Percentiles rank a stretch among this genome's conserved stretches.
These are phyloP conservation scores for Penicillium roqueforti DNA, from an alignment of 495 filamentous ascomycete species.

Conservation along the genomic window DNA sequence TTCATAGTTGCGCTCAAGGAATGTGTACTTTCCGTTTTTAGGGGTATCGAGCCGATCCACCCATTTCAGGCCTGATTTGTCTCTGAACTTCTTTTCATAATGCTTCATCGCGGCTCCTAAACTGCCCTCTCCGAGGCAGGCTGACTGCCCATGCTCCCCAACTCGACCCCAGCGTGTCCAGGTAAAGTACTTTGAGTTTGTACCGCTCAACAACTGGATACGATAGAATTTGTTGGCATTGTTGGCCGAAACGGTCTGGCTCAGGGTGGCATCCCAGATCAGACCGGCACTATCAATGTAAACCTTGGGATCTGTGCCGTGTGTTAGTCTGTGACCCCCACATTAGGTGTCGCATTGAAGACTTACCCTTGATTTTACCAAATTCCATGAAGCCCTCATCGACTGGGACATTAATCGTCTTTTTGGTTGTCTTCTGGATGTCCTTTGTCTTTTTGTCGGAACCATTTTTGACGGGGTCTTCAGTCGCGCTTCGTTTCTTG, in stretches of 20 bases:
- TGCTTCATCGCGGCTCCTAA: conserved; percentile 44
- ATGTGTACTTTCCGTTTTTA: conserved; percentile 67
- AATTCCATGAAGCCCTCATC: conserved; percentile 38
- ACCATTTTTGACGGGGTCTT: neutral
- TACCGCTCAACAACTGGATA: conserved; percentile 45
- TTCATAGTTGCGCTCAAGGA: conserved; percentile 66
- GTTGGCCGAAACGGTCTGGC: conserved; percentile 45
- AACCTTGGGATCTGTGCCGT: conserved; percentile 36
- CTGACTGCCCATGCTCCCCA: conserved; percentile 63
- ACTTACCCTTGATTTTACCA: conserved; percentile 8
- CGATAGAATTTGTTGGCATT: conserved; percentile 77
- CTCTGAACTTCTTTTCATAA: conserved; percentile 74
- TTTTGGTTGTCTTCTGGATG: conserved; percentile 38
- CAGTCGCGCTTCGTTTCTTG: conserved; percentile 24
- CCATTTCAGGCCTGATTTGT: conserved; percentile 71
- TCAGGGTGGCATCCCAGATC: conserved; percentile 57
- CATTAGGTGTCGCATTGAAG: neutral
- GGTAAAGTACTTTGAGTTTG: conserved; percentile 37
- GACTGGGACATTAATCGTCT: conserved; percentile 44
- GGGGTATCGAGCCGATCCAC: conserved; percentile 53
- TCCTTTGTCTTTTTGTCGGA: conserved; percentile 40
- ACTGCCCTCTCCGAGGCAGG: conserved; percentile 37
- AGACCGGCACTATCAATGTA: conserved; percentile 59
- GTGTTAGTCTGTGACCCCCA: neutral
- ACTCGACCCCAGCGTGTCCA: conserved; percentile 80